Conservation (phyloP, 2,329 filamentous ascomycete genomes). For the Aspergillus quadricinctus region DNA sequence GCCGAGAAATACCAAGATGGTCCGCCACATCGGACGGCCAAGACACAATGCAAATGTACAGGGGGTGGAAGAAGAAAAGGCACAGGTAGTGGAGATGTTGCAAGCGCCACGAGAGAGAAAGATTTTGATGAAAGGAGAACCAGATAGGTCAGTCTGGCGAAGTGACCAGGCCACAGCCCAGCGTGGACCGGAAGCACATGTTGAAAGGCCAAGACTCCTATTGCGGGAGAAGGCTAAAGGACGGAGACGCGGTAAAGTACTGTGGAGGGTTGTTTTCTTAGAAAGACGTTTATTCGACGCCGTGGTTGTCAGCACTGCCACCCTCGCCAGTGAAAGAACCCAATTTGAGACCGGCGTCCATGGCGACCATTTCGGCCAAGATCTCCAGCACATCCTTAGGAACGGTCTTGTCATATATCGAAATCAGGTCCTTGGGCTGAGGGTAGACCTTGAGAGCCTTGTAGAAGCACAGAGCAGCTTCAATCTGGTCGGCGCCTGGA, state of each 20-base stretch:
- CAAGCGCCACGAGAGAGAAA: constrained; percentile 10
- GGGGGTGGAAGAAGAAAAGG: constrained; percentile 8
- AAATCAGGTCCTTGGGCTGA: constrained; percentile 84
- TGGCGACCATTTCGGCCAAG: constrained; percentile 95
- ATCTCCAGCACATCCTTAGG: constrained; percentile 96
- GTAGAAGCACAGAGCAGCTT: constrained; percentile 94
- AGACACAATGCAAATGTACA: constrained; percentile 35
- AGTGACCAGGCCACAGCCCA: constrained; percentile 20
- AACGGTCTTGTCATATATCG: constrained; percentile 97
- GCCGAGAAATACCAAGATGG: constrained; percentile 31
- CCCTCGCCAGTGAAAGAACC: constrained; percentile 41
- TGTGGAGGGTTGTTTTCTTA: constrained; percentile 8
- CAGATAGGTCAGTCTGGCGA: constrained; percentile 6
- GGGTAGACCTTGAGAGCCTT: constrained; percentile 98
- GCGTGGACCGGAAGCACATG: constrained; percentile 15
- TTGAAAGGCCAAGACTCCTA: constrained; percentile 11
- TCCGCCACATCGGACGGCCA: constrained; percentile 22
- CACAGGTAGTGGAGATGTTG: constrained; percentile 24
- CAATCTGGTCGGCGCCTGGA: constrained; percentile 51
- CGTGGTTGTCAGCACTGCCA: constrained; percentile 30
- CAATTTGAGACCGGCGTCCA: constrained; percentile 71
- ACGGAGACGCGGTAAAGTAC: constrained; percentile 14
- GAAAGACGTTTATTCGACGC: constrained; percentile 31
- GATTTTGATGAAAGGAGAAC: not conserved
- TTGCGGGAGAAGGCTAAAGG: constrained; percentile 8